Evolutionary conservation across 2,329 filamentous ascomycete genomes (phyloP).

Genomic region (Amauroascus verrucosus): DNA sequence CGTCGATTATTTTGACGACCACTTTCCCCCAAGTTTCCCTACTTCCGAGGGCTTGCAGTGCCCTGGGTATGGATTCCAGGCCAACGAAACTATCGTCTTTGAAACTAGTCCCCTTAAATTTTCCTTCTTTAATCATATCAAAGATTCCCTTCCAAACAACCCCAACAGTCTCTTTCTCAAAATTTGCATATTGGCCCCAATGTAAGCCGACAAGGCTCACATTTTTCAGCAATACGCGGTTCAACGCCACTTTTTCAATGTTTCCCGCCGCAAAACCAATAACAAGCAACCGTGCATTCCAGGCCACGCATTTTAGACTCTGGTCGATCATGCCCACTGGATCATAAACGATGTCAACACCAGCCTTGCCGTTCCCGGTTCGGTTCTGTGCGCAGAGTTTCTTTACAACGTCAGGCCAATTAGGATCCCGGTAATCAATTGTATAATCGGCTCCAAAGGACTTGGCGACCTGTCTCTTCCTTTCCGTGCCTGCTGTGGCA

Average conservation of each 20-base stretch:
- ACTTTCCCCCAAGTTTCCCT: slow-evolving; percentile 94
- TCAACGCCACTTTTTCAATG: slow-evolving; percentile 88
- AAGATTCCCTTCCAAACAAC: slow-evolving; percentile 76
- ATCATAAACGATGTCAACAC: slow-evolving; percentile 91
- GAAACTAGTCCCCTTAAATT: slow-evolving; percentile 73
- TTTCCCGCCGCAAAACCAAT: slow-evolving; percentile 78
- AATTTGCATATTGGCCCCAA: slow-evolving; percentile 74
- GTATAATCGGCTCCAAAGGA: slow-evolving; percentile 76
- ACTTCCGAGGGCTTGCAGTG: slow-evolving; percentile 64
- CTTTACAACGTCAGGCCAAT: slow-evolving; percentile 60
- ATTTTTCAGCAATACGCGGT: slow-evolving; percentile 87
- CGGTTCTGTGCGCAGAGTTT: slow-evolving; percentile 44
- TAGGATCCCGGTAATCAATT: slow-evolving; percentile 66
- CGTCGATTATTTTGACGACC: slow-evolving; percentile 71
- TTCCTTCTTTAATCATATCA: slow-evolving; percentile 62
- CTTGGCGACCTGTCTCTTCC: slow-evolving; percentile 69
- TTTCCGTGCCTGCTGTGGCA: slow-evolving; percentile 70
- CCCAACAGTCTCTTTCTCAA: slow-evolving; percentile 60
- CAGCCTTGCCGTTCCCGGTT: slow-evolving; percentile 54
- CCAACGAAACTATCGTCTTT: slow-evolving; percentile 73
- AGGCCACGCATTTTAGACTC: slow-evolving; percentile 82
- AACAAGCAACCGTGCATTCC: slow-evolving; percentile 80
- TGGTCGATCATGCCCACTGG: slow-evolving; percentile 82
- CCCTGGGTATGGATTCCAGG: slow-evolving; percentile 65
- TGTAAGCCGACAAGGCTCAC: slow-evolving; percentile 81